phyloP scores from a whole-genome alignment of 2,329 filamentous ascomycete species.

The Fusarium sp. region DNA sequence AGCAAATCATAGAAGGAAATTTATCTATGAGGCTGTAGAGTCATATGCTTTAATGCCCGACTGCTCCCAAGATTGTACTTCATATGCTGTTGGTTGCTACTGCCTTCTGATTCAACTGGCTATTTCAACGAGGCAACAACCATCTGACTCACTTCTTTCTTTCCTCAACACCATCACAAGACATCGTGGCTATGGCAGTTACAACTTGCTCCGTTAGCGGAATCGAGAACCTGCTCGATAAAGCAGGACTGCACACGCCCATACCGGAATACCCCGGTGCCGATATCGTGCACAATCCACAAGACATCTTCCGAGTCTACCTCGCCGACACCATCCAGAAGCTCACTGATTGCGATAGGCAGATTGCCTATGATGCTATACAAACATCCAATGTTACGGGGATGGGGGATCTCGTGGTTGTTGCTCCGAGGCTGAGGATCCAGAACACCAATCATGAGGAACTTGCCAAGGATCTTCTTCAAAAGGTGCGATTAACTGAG shows the following conservation, averaged over 20 bases:
- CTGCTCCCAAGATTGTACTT: neutral
- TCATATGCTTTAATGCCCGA: constrained; percentile 13
- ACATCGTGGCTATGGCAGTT: constrained; percentile 38
- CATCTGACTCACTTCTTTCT: neutral
- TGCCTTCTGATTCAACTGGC: neutral
- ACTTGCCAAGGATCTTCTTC: constrained; percentile 35
- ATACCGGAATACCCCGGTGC: constrained; percentile 38
- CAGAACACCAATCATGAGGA: constrained; percentile 25
- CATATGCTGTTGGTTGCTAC: neutral
- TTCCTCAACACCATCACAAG: constrained; percentile 4
- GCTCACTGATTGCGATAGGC: constrained; percentile 35
- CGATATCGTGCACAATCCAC: constrained; percentile 42
- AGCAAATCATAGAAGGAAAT: neutral
- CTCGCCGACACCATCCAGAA: constrained; percentile 40
- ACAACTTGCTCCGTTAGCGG: constrained; percentile 41
- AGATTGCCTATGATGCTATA: constrained; percentile 45
- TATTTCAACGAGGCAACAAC: constrained; percentile 1
- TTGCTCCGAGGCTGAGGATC: constrained; percentile 43
- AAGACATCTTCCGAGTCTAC: constrained; percentile 45
- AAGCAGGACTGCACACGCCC: constrained; percentile 39
- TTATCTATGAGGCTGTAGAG: neutral
- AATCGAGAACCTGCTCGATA: constrained; percentile 35
- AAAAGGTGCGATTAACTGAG: constrained; percentile 22
- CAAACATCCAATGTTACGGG: constrained; percentile 44
- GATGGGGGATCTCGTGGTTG: constrained; percentile 44